Conservation (phyloP, 2,329 filamentous ascomycete genomes). For the Colletotrichum tamarilloi region DNA sequence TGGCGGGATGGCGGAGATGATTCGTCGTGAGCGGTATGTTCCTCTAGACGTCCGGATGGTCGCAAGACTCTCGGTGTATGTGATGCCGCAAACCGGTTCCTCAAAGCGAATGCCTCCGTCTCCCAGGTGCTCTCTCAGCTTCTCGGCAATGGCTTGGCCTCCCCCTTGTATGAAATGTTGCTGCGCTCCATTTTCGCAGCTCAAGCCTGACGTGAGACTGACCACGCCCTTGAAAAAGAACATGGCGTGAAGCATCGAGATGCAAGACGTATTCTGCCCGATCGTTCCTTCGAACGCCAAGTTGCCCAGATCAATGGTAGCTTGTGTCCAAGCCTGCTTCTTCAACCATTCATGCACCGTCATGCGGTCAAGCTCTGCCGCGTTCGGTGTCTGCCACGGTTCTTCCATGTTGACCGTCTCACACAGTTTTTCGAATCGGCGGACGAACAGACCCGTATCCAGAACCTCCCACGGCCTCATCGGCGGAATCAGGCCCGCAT, state of each 20-base stretch:
- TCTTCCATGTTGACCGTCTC: slow-evolving; percentile 28
- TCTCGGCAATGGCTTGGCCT: slow-evolving; percentile 30
- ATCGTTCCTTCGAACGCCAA: slow-evolving; percentile 25
- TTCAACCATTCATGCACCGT: slow-evolving; percentile 22
- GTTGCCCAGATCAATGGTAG: slow-evolving; percentile 14
- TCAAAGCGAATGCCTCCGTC: slow-evolving; percentile 27
- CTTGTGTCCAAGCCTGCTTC: slow-evolving; percentile 18
- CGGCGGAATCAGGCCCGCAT: slow-evolving; percentile 34
- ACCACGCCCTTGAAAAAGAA: slow-evolving; percentile 28
- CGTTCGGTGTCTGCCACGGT: slow-evolving; percentile 25
- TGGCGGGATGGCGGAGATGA: slow-evolving; percentile 33
- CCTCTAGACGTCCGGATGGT: slow-evolving; percentile 14
- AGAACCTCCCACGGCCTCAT: slow-evolving; percentile 31
- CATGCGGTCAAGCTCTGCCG: slow-evolving; percentile 27
- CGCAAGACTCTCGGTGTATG: slow-evolving; percentile 19
- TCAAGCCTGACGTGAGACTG: slow-evolving; percentile 14
- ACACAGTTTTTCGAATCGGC: slow-evolving; percentile 28
- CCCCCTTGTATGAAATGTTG: slow-evolving; percentile 29
- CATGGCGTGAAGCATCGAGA: slow-evolving; percentile 35
- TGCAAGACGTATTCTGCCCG: slow-evolving; percentile 23
- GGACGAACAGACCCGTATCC: slow-evolving; percentile 18
- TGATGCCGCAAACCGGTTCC: slow-evolving; percentile 22
- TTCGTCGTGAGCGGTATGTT: slow-evolving; percentile 4
- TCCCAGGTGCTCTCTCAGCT: slow-evolving; percentile 17
- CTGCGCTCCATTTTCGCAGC: slow-evolving; percentile 27